Conservation (phyloP, 345 rosid genomes). For the Eucalyptus regnans region DNA sequence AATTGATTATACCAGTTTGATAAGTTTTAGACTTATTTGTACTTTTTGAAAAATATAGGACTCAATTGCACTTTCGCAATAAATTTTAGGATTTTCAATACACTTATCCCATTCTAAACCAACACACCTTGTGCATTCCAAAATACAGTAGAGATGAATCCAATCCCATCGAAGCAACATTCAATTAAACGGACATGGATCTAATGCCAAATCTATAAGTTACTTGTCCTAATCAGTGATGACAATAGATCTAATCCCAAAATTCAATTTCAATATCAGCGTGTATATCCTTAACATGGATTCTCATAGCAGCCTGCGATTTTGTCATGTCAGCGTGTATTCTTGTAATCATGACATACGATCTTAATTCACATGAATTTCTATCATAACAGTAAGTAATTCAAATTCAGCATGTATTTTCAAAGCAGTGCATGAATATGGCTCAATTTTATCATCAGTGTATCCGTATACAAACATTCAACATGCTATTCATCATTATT, state of each 20-base stretch:
- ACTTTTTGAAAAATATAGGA: too few species aligned
- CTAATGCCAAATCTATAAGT: background rate
- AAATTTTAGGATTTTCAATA: accelerated
- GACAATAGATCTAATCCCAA: background rate
- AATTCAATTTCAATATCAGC: background rate
- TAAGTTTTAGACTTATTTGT: too few species aligned
- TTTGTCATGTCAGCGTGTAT: background rate
- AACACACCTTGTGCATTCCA: background rate
- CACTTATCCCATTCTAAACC: too few species aligned
- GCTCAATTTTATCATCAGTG: background rate
- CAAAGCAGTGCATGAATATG: background rate
- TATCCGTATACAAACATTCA: background rate
- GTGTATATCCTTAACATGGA: background rate
- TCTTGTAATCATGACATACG: background rate
- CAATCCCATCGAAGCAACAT: background rate
- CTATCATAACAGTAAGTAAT: background rate
- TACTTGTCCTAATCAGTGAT: background rate
- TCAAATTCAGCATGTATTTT: background rate
- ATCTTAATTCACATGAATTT: background rate
- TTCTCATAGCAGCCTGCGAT: background rate
- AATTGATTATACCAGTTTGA: too few species aligned
- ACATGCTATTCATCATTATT: background rate
- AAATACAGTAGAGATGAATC: background rate
- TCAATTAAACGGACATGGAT: background rate
- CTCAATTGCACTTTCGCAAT: accelerated